Conservation (phyloP, 1,284 basidiomycete species). For the Cryptococcus floricola region DNA sequence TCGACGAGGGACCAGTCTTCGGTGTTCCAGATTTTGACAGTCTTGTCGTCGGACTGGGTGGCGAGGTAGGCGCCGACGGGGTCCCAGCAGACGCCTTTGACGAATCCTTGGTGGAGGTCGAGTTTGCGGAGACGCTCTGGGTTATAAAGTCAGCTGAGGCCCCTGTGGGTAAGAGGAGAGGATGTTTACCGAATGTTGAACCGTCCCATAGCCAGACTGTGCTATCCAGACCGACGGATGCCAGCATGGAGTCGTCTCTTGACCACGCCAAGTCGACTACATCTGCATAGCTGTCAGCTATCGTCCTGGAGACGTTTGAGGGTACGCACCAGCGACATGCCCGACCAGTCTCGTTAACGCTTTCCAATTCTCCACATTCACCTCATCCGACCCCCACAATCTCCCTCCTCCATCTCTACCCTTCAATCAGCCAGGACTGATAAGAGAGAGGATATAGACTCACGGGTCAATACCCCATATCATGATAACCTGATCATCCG, state of each 20-base stretch:
- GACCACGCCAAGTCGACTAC: constrained; percentile 96
- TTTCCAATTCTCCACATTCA: constrained; percentile 97
- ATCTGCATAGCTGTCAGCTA: constrained; percentile 55
- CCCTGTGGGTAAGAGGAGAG: neutral
- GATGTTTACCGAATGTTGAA: constrained; percentile 67
- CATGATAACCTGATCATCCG: constrained; percentile 92
- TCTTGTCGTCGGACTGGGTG: constrained; percentile 90
- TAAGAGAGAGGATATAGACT: constrained; percentile 44
- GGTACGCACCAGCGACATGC: constrained; percentile 74
- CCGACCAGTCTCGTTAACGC: constrained; percentile 85
- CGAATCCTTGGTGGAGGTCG: constrained; percentile 88
- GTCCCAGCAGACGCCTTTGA: constrained; percentile 98
- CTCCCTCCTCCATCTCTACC: constrained; percentile 70
- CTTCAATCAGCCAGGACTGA: neutral
- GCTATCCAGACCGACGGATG: constrained; percentile 90
- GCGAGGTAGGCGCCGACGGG: constrained; percentile 94
- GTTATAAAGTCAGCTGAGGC: neutral
- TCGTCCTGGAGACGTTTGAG: neutral
- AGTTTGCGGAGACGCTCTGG: constrained; percentile 76
- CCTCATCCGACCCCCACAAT: constrained; percentile 86
- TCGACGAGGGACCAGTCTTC: constrained; percentile 84
- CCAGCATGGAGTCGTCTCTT: constrained; percentile 82
- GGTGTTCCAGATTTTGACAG: constrained; percentile 94
- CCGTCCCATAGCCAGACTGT: constrained; percentile 91
- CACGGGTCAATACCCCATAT: constrained; percentile 96